Conservation (phyloP, 2,329 filamentous ascomycete species). For the Chaetomium globosum region DNA sequence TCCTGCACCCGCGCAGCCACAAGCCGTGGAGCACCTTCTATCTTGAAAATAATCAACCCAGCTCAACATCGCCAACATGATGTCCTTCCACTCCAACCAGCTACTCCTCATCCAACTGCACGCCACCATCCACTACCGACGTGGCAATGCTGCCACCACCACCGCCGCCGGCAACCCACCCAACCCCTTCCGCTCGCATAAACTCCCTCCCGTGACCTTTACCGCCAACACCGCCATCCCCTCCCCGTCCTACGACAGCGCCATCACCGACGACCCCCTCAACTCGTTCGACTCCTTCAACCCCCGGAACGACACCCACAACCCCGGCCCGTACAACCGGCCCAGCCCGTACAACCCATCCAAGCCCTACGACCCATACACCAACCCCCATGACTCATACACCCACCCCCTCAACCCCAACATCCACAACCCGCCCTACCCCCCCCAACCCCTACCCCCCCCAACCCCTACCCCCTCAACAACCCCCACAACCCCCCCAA, state of each 20-base stretch:
- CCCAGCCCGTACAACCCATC: too few relatives aligned
- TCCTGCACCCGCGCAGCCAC: background rate
- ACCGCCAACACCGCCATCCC: slow-evolving; percentile 12
- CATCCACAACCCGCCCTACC: too few relatives aligned
- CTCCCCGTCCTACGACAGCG: background rate
- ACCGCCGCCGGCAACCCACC: background rate
- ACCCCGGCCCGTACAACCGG: background rate
- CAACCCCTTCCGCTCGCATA: background rate
- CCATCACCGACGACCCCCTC: background rate
- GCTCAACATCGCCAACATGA: background rate
- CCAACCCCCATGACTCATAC: too few relatives aligned
- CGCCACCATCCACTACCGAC: slow-evolving; percentile 22
- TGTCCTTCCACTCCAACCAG: slow-evolving; percentile 5
- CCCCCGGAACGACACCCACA: background rate
- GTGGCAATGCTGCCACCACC: background rate
- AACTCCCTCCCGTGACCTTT: slow-evolving; percentile 16
- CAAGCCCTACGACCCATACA: too few relatives aligned
- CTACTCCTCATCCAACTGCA: slow-evolving; percentile 25
- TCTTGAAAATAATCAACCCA: background rate
- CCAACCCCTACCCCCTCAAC: background rate
- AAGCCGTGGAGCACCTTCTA: background rate
- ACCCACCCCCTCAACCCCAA: too few relatives aligned
- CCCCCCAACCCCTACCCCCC: too few relatives aligned
- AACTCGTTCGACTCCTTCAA: background rate
- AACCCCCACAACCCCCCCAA: background rate